Base-by-base conservation (phyloP, 2,329 filamentous ascomycete genomes). In the Venturia aucupariae region DNA sequence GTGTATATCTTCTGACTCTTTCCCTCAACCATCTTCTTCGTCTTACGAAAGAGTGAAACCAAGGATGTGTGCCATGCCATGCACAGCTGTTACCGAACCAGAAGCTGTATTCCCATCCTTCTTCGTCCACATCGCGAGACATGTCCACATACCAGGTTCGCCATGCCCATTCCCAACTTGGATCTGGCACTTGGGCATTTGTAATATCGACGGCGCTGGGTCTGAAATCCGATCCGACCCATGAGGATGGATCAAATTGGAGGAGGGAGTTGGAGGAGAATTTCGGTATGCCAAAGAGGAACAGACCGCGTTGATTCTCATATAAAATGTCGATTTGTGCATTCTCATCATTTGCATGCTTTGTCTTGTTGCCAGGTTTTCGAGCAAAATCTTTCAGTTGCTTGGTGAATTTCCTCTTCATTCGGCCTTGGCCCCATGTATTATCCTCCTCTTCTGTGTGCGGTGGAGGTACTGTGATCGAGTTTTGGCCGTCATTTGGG, bases 41-140 rank as follows among this genome's bases (percentile, higher is more conserved):
- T 42, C 94, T 83, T n/a, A 97, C 94, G 72, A 93, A 99, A 1
- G 91, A 96, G 74, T 92, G 93, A 76, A 91, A 96, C 92, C 93
- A 97, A 32, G 86, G 88, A 72, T 88, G 86, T 22, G 90, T 89
- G 3, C 88, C 87, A 75, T 99, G 94, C 94, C 94, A 99, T 8
- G 76, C 73, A 65, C 77, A 68, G 60, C 71, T 71, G 38, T 75
- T 74, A 44, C 74, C 72, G 72, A 97, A 99, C 68, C 90, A 88
- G 73, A 97, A 92, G 19, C 90, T 94, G 76, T 99, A 99, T 73
- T 96, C 89, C 94, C 94, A 99, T 3, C 94, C 94, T 67, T 93
- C 90, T 67, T 93, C 88, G 71, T 97, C 94, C 13, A 90, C 86
- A 66, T 89, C 88, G 2, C 88, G 84, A n/a, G 79, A 93, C 90